These are phyloP conservation scores for Mortierella sp. DNA, from an alignment of 371 early-diverging fungal genomes.

Conservation along the genomic window DNA sequence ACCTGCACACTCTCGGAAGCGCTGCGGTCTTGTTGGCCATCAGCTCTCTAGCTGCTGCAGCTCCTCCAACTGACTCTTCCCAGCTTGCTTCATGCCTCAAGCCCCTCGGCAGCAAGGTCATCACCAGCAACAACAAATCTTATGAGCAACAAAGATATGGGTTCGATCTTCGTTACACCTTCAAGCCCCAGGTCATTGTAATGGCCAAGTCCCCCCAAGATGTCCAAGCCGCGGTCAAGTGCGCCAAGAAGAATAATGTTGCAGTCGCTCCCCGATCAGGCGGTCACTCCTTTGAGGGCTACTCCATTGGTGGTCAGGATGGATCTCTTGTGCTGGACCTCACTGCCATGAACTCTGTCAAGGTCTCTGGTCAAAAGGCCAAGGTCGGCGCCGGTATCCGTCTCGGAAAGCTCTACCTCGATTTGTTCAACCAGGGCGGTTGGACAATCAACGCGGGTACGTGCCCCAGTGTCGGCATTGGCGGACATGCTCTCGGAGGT, in stretches of 20 bases:
- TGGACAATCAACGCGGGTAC: constrained; percentile 55
- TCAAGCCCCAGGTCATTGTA: constrained; percentile 31
- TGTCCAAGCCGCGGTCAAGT: constrained; percentile 54
- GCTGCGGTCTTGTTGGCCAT: constrained; percentile 26
- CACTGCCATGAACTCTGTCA: constrained; percentile 26
- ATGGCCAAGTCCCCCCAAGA: constrained; percentile 23
- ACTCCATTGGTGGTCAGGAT: constrained; percentile 47
- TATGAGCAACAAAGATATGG: constrained; percentile 33
- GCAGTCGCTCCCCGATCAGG: constrained; percentile 56
- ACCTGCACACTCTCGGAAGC: constrained; percentile 19
- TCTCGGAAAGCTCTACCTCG: constrained; percentile 54
- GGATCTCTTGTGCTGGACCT: constrained; percentile 55
- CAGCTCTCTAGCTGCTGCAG: constrained; percentile 14
- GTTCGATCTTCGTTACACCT: constrained; percentile 38
- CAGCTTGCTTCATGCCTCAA: constrained; percentile 17
- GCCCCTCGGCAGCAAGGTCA: constrained; percentile 33
- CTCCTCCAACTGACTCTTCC: constrained; percentile 4
- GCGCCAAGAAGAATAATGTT: constrained; percentile 31
- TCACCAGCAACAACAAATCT: constrained; percentile 4
- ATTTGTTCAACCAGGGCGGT: constrained; percentile 42
- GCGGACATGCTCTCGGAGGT: constrained; percentile 56
- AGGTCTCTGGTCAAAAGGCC: constrained; percentile 21
- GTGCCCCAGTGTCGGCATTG: constrained; percentile 58
- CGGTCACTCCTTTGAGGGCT: constrained; percentile 70
- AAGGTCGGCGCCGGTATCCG: constrained; percentile 54